Evolutionary conservation across 345 rosid species (phyloP).

Genomic region (Erucastrum elatum): DNA sequence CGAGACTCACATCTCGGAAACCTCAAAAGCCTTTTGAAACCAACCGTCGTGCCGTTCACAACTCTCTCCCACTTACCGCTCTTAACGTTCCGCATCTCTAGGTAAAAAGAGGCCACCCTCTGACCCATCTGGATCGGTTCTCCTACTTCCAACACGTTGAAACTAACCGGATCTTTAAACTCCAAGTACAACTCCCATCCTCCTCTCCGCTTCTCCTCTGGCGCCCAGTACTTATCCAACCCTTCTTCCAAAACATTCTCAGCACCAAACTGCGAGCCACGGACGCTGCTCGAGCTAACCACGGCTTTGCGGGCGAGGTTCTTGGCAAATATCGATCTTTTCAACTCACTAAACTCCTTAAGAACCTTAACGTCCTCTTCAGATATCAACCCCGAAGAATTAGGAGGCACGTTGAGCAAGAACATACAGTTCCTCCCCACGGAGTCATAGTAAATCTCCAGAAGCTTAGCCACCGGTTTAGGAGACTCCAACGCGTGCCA

Average conservation of each 20-base stretch:
- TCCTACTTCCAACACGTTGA: conserved; percentile 69
- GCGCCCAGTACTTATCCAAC: conserved; percentile 77
- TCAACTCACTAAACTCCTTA: conserved; percentile 56
- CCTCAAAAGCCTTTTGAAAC: conserved; percentile 62
- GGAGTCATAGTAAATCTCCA: conserved; percentile 75
- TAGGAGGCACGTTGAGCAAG: conserved; percentile 83
- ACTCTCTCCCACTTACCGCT: conserved; percentile 59
- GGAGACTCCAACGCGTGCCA: conserved; percentile 88
- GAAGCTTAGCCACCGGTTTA: conserved; percentile 67
- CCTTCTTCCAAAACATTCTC: conserved; percentile 62
- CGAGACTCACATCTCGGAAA: conserved; percentile 51
- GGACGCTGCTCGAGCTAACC: conserved; percentile 55
- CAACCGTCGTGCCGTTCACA: conserved; percentile 69
- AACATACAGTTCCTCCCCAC: conserved; percentile 77
- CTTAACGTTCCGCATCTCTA: conserved; percentile 41
- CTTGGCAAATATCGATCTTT: conserved; percentile 55
- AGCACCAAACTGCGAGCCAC: conserved; percentile 53
- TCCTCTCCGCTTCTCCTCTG: conserved; percentile 49
- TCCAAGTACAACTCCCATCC: conserved; percentile 56
- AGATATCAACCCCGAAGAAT: conserved; percentile 80
- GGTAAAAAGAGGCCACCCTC: conserved; percentile 57
- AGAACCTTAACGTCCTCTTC: conserved; percentile 69
- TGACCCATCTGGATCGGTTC: conserved; percentile 97
- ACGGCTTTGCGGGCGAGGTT: conserved; percentile 55
- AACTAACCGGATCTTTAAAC: conserved; percentile 52